phyloP scores from a whole-genome alignment of 2,329 filamentous ascomycete species.

The Botryosphaeria agaves region DNA sequence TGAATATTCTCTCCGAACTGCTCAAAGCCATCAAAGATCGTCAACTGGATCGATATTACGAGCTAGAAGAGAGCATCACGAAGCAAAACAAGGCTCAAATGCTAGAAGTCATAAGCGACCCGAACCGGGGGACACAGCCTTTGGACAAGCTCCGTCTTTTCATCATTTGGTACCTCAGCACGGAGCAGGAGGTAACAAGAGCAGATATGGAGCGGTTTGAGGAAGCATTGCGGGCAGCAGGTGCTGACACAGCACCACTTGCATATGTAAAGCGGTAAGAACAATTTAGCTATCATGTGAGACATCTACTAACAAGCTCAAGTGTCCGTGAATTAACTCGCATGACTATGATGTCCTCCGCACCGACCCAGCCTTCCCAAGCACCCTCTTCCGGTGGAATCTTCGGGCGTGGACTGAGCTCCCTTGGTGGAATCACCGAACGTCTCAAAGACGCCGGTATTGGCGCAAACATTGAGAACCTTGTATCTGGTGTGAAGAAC shows the following conservation, averaged over 20 bases:
- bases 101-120: conserved; percentile 67
- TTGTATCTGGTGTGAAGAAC: conserved; percentile 94
- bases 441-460: conserved; percentile 85
- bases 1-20: conserved; percentile 82
- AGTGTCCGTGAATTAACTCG: conserved; percentile 85
- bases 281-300: not conserved
- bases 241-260: conserved; percentile 59
- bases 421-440: conserved; percentile 81
- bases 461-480: conserved; percentile 73
- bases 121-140: conserved; percentile 66
- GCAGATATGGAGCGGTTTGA: conserved; percentile 75
- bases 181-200: conserved; percentile 52
- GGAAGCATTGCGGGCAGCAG: conserved; percentile 59
- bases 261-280: conserved; percentile 71
- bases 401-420: conserved; percentile 81
- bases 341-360: conserved; percentile 94
- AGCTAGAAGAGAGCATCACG: conserved; percentile 80
- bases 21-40: conserved; percentile 80
- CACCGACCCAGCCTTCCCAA: conserved; percentile 47
- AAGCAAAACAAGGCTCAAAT: conserved; percentile 86
- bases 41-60: conserved; percentile 90
- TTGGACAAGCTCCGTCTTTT: conserved; percentile 85
- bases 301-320: conserved; percentile 4
- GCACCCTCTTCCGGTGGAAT: conserved; percentile 53
- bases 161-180: conserved; percentile 69